Conservation (phyloP, 441 rosid genomes). For the Adansonia madagascariensis region DNA sequence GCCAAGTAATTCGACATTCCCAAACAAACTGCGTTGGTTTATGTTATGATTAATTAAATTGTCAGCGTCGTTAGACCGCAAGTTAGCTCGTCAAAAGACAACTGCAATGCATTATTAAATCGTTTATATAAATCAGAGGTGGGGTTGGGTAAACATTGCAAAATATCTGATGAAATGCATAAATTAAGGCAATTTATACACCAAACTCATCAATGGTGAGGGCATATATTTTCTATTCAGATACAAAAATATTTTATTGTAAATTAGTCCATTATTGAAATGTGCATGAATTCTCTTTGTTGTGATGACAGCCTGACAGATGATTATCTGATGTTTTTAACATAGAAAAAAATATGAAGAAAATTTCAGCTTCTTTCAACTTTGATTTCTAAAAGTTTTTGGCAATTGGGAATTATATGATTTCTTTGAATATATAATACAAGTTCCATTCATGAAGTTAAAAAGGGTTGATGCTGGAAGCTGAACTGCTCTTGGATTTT, state of each 20-base stretch:
- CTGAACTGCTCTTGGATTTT: background rate
- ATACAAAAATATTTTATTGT: background rate
- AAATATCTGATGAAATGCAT: background rate
- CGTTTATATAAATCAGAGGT: background rate
- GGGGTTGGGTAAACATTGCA: background rate
- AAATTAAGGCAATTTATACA: background rate
- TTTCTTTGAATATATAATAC: background rate
- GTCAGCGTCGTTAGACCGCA: too few species aligned
- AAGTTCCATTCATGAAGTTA: background rate
- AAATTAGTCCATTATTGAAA: background rate
- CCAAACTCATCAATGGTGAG: background rate
- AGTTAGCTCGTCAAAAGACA: too few species aligned
- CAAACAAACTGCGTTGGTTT: background rate
- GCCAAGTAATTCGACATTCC: slow-evolving; percentile 12
- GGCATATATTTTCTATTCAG: background rate
- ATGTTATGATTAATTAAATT: too few species aligned
- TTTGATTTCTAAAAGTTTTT: background rate
- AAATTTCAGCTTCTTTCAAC: background rate
- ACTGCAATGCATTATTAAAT: slow-evolving; percentile 5
- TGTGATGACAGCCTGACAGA: background rate
- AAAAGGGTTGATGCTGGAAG: background rate
- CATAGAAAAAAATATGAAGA: background rate
- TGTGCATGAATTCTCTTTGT: background rate
- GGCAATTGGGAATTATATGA: background rate
- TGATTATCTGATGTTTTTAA: background rate